Evolutionary conservation across 805 yeast species (phyloP).

Genomic region (Ogataea thermomethanolica): DNA sequence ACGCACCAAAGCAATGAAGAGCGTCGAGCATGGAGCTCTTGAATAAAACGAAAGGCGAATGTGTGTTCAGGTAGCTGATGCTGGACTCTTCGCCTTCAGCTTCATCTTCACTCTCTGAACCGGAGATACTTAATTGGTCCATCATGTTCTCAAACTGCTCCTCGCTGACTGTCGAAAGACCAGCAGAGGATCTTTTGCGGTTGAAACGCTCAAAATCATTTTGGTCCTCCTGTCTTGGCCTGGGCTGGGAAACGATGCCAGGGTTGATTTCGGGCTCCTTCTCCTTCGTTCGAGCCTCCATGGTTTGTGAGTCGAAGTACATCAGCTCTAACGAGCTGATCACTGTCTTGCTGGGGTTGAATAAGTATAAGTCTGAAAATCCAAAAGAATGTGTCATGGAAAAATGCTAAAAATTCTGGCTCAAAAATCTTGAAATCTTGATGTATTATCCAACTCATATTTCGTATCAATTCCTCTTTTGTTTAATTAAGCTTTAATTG

Average conservation of each 20-base stretch:
- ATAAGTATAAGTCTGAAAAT: constrained; percentile 44
- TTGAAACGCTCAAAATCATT: constrained; percentile 38
- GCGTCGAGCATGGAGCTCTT: constrained; percentile 44
- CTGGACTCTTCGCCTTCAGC: constrained; percentile 34
- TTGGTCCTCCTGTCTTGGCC: constrained; percentile 4
- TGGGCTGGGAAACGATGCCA: constrained; percentile 15
- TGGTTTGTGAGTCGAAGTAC: constrained; percentile 51
- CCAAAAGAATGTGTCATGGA: constrained; percentile 3
- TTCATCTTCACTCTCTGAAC: constrained; percentile 47
- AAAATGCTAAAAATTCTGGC: constrained; percentile 1
- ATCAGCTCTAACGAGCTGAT: constrained; percentile 47
- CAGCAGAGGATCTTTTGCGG: constrained; percentile 47
- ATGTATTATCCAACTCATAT: too few relatives aligned
- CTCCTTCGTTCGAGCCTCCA: constrained; percentile 27
- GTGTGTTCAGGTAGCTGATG: constrained; percentile 57
- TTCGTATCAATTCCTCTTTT: too few relatives aligned
- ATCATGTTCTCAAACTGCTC: constrained; percentile 55
- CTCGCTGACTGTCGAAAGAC: constrained; percentile 46
- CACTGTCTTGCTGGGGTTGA: constrained; percentile 39
- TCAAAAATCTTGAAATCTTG: background rate
- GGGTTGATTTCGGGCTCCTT: constrained; percentile 5
- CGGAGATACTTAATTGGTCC: constrained; percentile 56
- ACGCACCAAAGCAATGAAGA: constrained; percentile 57
- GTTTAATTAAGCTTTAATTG: too few relatives aligned
- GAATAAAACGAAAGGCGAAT: constrained; percentile 66